Percentiles rank a stretch among this genome's conserved stretches.
Evolutionary conservation across 495 filamentous ascomycete species (phyloP).

Genomic region (Aspergillus bridgeri): DNA sequence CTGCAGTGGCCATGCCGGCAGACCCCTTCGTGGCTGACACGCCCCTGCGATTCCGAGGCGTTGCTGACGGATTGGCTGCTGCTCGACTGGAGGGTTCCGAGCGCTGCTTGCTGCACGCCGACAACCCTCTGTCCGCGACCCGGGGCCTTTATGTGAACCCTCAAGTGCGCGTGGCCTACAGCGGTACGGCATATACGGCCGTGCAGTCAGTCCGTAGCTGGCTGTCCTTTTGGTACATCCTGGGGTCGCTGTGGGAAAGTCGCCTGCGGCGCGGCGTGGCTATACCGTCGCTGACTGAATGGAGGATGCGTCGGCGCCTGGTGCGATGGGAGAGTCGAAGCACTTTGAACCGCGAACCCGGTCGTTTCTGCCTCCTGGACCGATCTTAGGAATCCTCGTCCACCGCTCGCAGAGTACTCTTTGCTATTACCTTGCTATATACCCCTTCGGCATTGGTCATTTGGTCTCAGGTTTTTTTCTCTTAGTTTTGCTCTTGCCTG

Average conservation of each 20-base stretch:
- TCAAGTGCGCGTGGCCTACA: conserved; percentile 57
- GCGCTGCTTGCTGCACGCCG: conserved; percentile 79
- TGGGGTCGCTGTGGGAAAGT: conserved; percentile 50
- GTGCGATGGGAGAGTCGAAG: not conserved
- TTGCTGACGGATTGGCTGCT: conserved; percentile 63
- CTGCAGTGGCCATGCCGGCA: conserved; percentile 52
- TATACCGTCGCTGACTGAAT: not conserved
- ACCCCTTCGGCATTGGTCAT: too few species aligned
- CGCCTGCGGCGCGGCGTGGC: conserved; percentile 36
- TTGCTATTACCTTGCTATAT: too few species aligned
- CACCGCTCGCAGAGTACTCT: too few species aligned
- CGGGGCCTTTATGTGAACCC: conserved; percentile 77
- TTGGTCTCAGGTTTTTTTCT: too few species aligned
- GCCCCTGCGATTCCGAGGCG: conserved; percentile 64
- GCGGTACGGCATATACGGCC: not conserved
- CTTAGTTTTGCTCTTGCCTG: too few species aligned
- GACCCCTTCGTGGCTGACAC: conserved; percentile 49
- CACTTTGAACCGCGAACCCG: not conserved
- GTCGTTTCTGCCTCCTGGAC: not conserved
- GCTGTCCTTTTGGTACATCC: conserved; percentile 1
- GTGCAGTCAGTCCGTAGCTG: not conserved
- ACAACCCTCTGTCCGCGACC: conserved; percentile 54
- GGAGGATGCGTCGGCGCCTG: not conserved
- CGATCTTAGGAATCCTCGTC: not conserved
- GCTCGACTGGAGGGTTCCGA: conserved; percentile 74